Evolutionary conservation across 1,284 basidiomycete species (phyloP), one percentile per base, ranked within the genome.

Genomic region (Rhodotorula glutinis): DNA sequence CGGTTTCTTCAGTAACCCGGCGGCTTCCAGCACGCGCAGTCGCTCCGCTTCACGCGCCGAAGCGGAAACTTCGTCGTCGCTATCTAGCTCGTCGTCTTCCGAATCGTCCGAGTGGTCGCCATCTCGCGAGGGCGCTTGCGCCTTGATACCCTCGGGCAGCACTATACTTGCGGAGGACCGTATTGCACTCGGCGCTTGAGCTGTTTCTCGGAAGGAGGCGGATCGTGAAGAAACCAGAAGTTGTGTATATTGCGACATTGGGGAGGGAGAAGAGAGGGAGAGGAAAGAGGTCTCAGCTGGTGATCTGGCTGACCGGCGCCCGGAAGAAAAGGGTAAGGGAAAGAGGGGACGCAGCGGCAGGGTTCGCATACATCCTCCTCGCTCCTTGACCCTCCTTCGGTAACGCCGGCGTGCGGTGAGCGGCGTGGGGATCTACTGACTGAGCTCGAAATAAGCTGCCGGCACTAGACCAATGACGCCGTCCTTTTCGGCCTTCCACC

Each of bases 401-500:
- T 9, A 25, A 16, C 27, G 52, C n/a, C 21, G 27, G 4, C 57
- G 16, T 17, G 19, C 19, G 11, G 16, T 38, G 30, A 61, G 60
- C 47, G 51, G 44, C 53, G 63, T 60, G 57, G 62, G 25, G 49
- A 27, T 53, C 49, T 52, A 70, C 71, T 73, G 69, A 71, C 71
- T 63, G 46, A 66, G 60, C 57, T 94, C 89, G 77, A 97, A 79
- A 77, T 95, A 96, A 25, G 87, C 86, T 51, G 91, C 90, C 55
- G 93, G 93, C 5, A 93, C 91, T 75, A 93, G 87, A 80, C 89
- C 89, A 66, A 94, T 86, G 67, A 87, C 80, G 44, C 92, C 92
- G 63, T 84, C 85, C 77, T 85, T 85, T 80, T 94, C 92, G 44
- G 88, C 88, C 81, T 93, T 95, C 90, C 90, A 96, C 93, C 93